Evolutionary conservation across 306 rosid genomes (phyloP).

Genomic region (cucumber (Cucumis sativus)): Cucumber_9930_V3 NC_026661.2:20504001-20504500

Average conservation of each 20-base stretch:
- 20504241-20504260: not conserved
- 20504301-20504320: too few relatives aligned
- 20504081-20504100: not conserved
- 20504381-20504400: too few relatives aligned
- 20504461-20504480: not conserved
- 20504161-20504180: not conserved
- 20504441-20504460: not conserved
- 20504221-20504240: not conserved
- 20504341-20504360: not conserved
- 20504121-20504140: not conserved
- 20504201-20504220: not conserved
- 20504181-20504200: not conserved
- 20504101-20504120: constrained; percentile 2
- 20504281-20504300: too few relatives aligned
- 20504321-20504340: not conserved
- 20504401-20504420: not conserved
- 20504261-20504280: not conserved
- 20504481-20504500: not conserved
- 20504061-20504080: too few relatives aligned
- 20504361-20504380: constrained; percentile 4
- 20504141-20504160: not conserved
- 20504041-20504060: too few relatives aligned
- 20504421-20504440: not conserved
- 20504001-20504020: too few relatives aligned
- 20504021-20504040: too few relatives aligned